Evolutionary conservation across 139 green algal genomes (phyloP).

Genomic region (Auxenochlorella pyrenoidosa): DNA sequence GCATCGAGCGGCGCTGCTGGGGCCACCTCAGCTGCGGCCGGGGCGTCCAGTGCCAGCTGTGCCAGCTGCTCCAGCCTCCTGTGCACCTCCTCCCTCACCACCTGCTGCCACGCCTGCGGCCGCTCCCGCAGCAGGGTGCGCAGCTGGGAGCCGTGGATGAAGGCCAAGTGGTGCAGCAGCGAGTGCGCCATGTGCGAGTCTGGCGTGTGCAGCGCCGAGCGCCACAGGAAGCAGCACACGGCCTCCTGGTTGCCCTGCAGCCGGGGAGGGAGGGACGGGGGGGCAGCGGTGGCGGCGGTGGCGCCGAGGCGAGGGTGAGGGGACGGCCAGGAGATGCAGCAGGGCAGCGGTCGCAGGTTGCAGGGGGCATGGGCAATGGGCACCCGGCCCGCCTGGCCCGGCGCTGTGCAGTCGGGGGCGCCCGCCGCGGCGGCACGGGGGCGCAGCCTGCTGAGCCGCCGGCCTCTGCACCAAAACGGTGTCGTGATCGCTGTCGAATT

Average conservation of each 20-base stretch:
- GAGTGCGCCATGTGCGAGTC: background rate
- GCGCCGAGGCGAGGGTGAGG: too few relatives aligned
- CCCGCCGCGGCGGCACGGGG: too few relatives aligned
- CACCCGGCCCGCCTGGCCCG: too few relatives aligned
- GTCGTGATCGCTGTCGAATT: too few relatives aligned
- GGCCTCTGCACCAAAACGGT: too few relatives aligned
- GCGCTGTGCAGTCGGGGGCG: too few relatives aligned
- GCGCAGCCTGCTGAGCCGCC: too few relatives aligned
- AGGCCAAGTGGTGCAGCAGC: background rate
- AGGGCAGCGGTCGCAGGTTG: too few relatives aligned
- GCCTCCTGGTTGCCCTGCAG: background rate
- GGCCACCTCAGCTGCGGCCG: background rate
- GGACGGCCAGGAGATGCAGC: background rate
- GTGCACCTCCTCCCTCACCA: background rate
- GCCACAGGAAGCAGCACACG: constrained; percentile 1
- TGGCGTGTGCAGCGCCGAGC: background rate
- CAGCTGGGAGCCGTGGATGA: background rate
- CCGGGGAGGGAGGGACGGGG: background rate
- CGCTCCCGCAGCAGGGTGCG: background rate
- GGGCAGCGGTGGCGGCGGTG: too few relatives aligned
- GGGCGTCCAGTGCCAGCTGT: background rate
- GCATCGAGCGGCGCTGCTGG: background rate
- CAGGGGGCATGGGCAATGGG: too few relatives aligned
- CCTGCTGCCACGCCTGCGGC: background rate
- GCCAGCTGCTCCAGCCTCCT: constrained; percentile 1